Evolutionary conservation across 2,329 filamentous ascomycete species (phyloP), one percentile per base, ranked within the genome.

Genomic region (Endothia cerciana): DNA sequence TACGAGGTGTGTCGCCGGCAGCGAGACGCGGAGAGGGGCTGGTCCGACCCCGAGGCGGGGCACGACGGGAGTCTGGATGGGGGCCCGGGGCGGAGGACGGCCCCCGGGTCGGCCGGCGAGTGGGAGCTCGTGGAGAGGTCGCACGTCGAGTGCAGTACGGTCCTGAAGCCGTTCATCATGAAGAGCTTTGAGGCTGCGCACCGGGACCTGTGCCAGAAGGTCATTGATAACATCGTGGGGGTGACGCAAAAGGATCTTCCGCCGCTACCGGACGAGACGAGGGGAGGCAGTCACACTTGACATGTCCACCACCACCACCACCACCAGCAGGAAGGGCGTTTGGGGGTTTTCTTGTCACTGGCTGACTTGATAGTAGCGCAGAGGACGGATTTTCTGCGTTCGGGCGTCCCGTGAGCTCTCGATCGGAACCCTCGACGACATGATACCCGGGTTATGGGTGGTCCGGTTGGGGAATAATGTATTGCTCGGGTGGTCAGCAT

Each of bases 111-210:
- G 6, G 6, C 33, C 33, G 70, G 67, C 19, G 72, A 71, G n/a
- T 77, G 72, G 64, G 74, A 75, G 69, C 71, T 78, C 38, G 73
- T 78, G 15, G 77, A 79, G 68, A 71, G 73, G 30, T 73, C 76
- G 11, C 70, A 62, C 22, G 71, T 78, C 38, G 72, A 74, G 70
- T 78, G 77, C 71, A 69, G 69, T n/a, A 43, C 70, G 2, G 62
- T 77, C 4, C 70, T 78, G 45, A 76, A 73, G 69, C 74, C 73
- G 5, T 78, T 78, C 69, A 76, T 78, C 53, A 70, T 70, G 53
- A 71, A 69, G 63, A 74, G 70, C 49, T 75, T 78, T 59, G 69
- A 73, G 57, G 64, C 65, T 2, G 73, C 69, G 25, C 74, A 78
- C 59, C 66, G 72, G n/a, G 73, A 74, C 40, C 73, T 79, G 15